Evolutionary conservation across 805 yeast species (phyloP).

Genomic region (Candida gorgasii): DNA sequence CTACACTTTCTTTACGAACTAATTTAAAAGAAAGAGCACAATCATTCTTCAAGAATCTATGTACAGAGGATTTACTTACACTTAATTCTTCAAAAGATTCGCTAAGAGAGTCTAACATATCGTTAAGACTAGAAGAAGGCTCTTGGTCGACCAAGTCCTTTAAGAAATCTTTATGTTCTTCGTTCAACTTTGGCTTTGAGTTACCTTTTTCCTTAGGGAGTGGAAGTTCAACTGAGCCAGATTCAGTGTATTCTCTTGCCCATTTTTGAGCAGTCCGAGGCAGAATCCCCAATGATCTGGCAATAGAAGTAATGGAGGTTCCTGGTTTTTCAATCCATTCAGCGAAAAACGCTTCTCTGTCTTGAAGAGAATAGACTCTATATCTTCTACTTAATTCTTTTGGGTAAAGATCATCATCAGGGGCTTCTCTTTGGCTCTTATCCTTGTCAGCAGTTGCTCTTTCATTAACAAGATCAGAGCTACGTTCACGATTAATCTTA

Average conservation of each 20-base stretch:
- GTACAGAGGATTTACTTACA: slow-evolving; percentile 11
- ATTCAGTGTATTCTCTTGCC: slow-evolving; percentile 11
- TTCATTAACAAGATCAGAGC: too few species aligned
- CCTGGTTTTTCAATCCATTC: slow-evolving; percentile 9
- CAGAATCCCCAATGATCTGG: slow-evolving; percentile 7
- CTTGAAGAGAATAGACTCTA: slow-evolving; percentile 7
- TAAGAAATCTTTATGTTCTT: slow-evolving; percentile 5
- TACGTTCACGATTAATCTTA: slow-evolving; percentile 10
- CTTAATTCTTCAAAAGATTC: slow-evolving; percentile 4
- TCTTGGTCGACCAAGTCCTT: neutral
- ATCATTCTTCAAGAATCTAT: slow-evolving; percentile 10
- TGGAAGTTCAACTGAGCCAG: slow-evolving; percentile 9
- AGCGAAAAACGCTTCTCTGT: slow-evolving; percentile 5
- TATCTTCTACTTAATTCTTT: slow-evolving; percentile 3
- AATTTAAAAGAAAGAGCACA: slow-evolving; percentile 6
- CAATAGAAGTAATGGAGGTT: slow-evolving; percentile 6
- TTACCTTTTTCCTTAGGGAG: slow-evolving; percentile 9
- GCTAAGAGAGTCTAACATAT: slow-evolving; percentile 4
- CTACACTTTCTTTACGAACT: slow-evolving; percentile 10
- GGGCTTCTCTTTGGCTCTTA: neutral
- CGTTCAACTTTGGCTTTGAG: slow-evolving; percentile 7
- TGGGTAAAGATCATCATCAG: slow-evolving; percentile 3
- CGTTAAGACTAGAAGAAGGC: slow-evolving; percentile 10
- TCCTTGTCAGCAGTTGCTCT: slow-evolving; percentile 1
- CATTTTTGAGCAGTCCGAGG: slow-evolving; percentile 10